A percentile compares a stretch with the other conserved stretches of the same genome.
These are phyloP conservation scores for Rhodotorula sp. DNA, from an alignment of 1,284 basidiomycete genomes.

Conservation along the genomic window DNA sequence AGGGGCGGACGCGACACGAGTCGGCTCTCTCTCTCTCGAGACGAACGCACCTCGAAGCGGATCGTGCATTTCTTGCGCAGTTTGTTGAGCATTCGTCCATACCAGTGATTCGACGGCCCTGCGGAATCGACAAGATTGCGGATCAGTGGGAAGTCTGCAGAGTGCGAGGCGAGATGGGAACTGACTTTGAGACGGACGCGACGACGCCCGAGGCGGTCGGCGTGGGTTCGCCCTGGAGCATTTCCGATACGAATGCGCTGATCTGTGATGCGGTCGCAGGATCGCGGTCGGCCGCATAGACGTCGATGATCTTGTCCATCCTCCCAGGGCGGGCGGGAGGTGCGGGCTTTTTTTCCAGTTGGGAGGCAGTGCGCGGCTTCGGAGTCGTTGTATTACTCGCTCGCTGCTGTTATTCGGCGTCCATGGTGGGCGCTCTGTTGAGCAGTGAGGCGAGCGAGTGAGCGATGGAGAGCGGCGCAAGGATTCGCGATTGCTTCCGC, in stretches of 20 bases:
- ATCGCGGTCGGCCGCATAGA: neutral
- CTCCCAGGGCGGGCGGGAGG: too few species aligned
- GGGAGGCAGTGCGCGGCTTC: too few species aligned
- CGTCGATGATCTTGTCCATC: neutral
- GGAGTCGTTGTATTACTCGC: too few species aligned
- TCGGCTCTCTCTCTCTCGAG: neutral
- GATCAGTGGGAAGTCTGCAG: neutral
- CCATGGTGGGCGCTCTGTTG: too few species aligned
- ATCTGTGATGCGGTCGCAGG: neutral
- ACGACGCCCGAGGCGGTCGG: conserved; percentile 1
- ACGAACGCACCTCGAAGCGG: conserved; percentile 21
- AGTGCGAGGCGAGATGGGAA: neutral
- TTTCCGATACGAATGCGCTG: neutral
- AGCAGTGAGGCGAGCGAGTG: too few species aligned
- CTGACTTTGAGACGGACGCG: conserved; percentile 3
- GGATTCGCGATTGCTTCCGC: too few species aligned
- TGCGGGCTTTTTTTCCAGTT: too few species aligned
- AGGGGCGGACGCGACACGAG: too few species aligned
- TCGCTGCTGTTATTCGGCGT: too few species aligned
- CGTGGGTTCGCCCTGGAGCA: neutral
- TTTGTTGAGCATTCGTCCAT: neutral
- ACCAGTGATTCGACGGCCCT: conserved; percentile 14
- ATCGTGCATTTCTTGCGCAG: conserved; percentile 4
- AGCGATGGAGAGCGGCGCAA: too few species aligned
- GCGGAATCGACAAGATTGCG: neutral